Percentiles rank a stretch among this genome's conserved stretches.
Conservation (phyloP, 2,329 filamentous ascomycete species). For the Cadophora gregata region DNA sequence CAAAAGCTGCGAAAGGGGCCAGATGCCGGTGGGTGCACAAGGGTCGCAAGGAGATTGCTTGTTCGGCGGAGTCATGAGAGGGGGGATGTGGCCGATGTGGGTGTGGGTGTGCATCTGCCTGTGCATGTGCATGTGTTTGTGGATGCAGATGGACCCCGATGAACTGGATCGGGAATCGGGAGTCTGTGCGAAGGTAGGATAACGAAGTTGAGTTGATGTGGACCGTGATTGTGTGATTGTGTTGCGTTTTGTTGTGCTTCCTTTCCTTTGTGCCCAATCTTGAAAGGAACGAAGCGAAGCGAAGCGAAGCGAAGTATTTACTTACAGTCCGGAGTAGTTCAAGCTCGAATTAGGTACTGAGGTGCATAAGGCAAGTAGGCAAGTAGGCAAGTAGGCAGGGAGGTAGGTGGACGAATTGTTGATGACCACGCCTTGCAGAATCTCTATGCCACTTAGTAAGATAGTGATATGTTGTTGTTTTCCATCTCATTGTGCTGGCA, state of each 20-base stretch:
- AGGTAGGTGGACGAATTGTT: background rate
- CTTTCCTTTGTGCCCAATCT: background rate
- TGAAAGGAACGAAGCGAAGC: background rate
- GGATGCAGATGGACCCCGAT: background rate
- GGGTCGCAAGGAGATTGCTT: slow-evolving; percentile 9
- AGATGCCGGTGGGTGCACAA: slow-evolving; percentile 4
- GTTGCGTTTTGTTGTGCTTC: background rate
- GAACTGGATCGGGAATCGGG: slow-evolving; percentile 5
- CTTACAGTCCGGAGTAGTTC: too few relatives aligned
- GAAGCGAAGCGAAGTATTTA: background rate
- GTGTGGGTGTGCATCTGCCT: background rate
- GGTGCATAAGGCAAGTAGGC: too few relatives aligned
- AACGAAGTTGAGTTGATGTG: too few relatives aligned
- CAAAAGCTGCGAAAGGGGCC: background rate
- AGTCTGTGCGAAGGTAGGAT: slow-evolving; percentile 4
- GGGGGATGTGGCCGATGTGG: background rate
- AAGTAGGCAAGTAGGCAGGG: too few relatives aligned
- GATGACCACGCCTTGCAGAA: background rate
- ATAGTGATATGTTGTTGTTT: background rate
- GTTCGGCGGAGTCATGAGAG: background rate
- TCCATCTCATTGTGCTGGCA: slow-evolving; percentile 9
- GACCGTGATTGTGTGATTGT: background rate
- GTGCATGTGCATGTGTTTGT: background rate
- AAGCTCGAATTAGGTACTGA: background rate
- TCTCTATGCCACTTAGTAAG: background rate